Evolutionary conservation across 768 basidiomycete genomes (phyloP).

Genomic region (Lentinula detonsa): DNA sequence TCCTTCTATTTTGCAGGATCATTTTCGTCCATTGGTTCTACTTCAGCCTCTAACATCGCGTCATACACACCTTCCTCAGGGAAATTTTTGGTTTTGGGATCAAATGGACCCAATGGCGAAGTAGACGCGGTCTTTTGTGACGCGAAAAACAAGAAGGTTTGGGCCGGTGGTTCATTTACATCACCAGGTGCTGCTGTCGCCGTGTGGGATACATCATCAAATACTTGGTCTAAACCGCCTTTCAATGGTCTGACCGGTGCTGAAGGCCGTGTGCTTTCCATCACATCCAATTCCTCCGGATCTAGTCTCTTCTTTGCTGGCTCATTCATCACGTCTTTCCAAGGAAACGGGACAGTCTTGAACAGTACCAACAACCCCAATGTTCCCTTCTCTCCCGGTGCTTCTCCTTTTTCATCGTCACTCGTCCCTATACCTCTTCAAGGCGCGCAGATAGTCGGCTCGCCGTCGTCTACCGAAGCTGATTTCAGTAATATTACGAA

Average conservation of each 20-base stretch:
- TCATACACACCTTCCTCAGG: slow-evolving; percentile 61
- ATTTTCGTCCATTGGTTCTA: slow-evolving; percentile 66
- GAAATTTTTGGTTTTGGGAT: slow-evolving; percentile 57
- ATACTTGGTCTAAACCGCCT: slow-evolving; percentile 70
- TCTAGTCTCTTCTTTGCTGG: slow-evolving; percentile 83
- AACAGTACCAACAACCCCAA: slow-evolving; percentile 80
- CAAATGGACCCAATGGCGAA: slow-evolving; percentile 66
- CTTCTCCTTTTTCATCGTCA: slow-evolving; percentile 84
- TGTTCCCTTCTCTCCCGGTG: slow-evolving; percentile 74
- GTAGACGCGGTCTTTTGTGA: slow-evolving; percentile 81
- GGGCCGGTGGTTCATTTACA: slow-evolving; percentile 75
- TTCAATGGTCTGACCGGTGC: slow-evolving; percentile 80
- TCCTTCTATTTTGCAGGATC: slow-evolving; percentile 78
- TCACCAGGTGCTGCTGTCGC: slow-evolving; percentile 65
- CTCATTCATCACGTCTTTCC: slow-evolving; percentile 75
- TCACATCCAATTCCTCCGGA: slow-evolving; percentile 65
- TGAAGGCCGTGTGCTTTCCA: slow-evolving; percentile 64
- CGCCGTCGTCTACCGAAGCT: slow-evolving; percentile 54
- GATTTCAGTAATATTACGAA: slow-evolving; percentile 59
- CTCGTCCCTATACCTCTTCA: slow-evolving; percentile 75
- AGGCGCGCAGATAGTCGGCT: slow-evolving; percentile 47
- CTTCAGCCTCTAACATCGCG: slow-evolving; percentile 64
- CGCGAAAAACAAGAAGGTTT: slow-evolving; percentile 51
- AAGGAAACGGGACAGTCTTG: slow-evolving; percentile 40
- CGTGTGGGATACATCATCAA: slow-evolving; percentile 56